Evolutionary conservation across 257 asterid species (phyloP).

Genomic region (Cynanchum wilfordii): DNA sequence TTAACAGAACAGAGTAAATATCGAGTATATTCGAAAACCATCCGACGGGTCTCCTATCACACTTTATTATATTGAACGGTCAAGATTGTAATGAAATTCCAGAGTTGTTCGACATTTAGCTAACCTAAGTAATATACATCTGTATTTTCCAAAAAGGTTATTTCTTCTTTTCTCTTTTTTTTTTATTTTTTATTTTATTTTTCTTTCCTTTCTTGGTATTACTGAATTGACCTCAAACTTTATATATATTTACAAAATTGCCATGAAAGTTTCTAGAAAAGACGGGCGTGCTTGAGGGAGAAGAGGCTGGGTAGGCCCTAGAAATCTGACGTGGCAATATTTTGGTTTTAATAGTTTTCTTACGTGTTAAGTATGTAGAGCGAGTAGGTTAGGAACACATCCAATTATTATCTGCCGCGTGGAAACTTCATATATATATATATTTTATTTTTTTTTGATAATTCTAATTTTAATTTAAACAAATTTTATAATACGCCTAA

Average conservation of each 20-base stretch:
- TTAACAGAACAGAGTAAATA: conserved; percentile 2
- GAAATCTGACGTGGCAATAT: not conserved
- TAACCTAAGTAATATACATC: not conserved
- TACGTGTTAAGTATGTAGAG: not conserved
- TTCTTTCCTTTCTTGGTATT: not conserved
- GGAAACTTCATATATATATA: not conserved
- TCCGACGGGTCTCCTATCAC: not conserved
- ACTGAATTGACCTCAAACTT: conserved; percentile 3
- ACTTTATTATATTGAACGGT: not conserved
- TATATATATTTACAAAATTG: conserved; percentile 12
- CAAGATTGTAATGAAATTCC: no score
- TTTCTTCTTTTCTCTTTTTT: conserved; percentile 8
- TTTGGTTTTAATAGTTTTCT: no score
- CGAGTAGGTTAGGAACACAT: not conserved
- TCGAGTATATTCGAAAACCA: not conserved
- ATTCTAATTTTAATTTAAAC: no score
- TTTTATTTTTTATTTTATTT: not conserved
- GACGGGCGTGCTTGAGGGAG: not conserved
- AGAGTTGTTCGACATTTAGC: conserved; percentile 1
- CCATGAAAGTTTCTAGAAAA: conserved; percentile 21
- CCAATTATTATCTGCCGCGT: not conserved
- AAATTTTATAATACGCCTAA: no score
- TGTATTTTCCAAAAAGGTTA: conserved; percentile 12
- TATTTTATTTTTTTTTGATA: no score
- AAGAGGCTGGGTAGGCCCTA: not conserved